Evolutionary conservation across 2,329 filamentous ascomycete genomes (phyloP).

Genomic region (Aureobasidium lini): DNA sequence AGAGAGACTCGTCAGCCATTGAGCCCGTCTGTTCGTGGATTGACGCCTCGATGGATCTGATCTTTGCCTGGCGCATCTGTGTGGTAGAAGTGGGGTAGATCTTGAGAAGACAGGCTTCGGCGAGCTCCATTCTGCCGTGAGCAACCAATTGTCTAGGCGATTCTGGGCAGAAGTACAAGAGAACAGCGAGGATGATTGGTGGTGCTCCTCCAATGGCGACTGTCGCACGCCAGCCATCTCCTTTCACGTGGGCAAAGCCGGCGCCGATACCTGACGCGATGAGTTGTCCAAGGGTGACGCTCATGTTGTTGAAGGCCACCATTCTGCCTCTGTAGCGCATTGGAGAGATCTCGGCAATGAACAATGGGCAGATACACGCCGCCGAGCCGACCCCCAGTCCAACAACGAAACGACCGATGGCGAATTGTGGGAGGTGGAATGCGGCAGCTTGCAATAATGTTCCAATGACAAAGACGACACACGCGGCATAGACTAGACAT

Average conservation of each 20-base stretch:
- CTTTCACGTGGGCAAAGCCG: constrained; percentile 27
- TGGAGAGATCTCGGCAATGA: constrained; percentile 46
- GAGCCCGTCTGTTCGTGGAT: constrained; percentile 35
- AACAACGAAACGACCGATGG: constrained; percentile 39
- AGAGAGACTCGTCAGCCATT: constrained; percentile 34
- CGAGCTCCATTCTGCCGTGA: constrained; percentile 36
- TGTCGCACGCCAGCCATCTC: constrained; percentile 43
- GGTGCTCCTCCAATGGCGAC: constrained; percentile 43
- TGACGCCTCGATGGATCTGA: constrained; percentile 33
- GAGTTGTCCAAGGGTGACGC: constrained; percentile 26
- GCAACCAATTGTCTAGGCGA: constrained; percentile 41
- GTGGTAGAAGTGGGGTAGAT: constrained; percentile 38
- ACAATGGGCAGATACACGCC: constrained; percentile 39
- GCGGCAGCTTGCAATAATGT: constrained; percentile 25
- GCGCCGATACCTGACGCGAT: constrained; percentile 26
- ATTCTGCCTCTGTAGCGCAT: constrained; percentile 43
- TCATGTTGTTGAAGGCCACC: constrained; percentile 44
- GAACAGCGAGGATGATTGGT: constrained; percentile 35
- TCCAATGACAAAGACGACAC: constrained; percentile 34
- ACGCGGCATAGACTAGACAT: constrained; percentile 31
- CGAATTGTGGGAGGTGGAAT: constrained; percentile 35
- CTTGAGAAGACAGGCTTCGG: constrained; percentile 30
- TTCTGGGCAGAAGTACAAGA: constrained; percentile 43
- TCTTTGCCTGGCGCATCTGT: constrained; percentile 39
- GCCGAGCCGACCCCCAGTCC: constrained; percentile 44